phyloP scores from a whole-genome alignment of 208 protist genomes.

The Leishmania tropica region DNA sequence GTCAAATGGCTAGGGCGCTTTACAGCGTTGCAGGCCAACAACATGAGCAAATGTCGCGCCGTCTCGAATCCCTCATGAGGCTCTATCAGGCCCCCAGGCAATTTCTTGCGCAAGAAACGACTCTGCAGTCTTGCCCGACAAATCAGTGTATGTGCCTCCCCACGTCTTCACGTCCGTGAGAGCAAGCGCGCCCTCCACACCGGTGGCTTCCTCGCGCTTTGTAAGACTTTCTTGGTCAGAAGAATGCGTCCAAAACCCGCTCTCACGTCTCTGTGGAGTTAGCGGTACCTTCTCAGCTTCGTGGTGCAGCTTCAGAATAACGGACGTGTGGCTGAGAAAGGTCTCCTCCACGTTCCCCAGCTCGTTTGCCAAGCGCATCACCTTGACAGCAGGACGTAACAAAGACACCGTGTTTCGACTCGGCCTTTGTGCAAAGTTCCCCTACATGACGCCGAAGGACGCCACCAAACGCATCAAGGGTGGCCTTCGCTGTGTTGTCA shows the following conservation, averaged over 20 bases:
- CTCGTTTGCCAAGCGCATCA: background rate
- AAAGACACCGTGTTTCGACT: background rate
- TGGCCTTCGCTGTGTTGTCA: rapidly evolving
- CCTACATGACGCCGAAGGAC: background rate
- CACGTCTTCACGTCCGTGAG: background rate
- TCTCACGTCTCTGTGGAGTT: background rate
- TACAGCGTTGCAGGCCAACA: background rate
- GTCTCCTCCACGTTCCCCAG: background rate
- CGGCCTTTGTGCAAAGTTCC: background rate
- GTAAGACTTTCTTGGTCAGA: background rate
- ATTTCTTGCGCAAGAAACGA: background rate
- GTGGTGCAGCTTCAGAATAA: background rate
- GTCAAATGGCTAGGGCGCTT: background rate
- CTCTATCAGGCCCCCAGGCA: background rate
- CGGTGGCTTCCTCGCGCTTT: background rate
- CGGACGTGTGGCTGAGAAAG: background rate
- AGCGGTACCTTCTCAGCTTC: background rate
- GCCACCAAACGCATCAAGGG: too few species aligned
- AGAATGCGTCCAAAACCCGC: background rate
- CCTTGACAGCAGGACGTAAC: background rate
- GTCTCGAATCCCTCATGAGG: background rate
- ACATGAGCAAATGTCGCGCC: background rate
- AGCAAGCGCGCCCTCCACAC: background rate
- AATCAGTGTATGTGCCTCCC: background rate
- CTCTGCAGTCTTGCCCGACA: background rate